phyloP scores from a whole-genome alignment of 108 stramenopile genomes.

The Cyclotella atomus region DNA sequence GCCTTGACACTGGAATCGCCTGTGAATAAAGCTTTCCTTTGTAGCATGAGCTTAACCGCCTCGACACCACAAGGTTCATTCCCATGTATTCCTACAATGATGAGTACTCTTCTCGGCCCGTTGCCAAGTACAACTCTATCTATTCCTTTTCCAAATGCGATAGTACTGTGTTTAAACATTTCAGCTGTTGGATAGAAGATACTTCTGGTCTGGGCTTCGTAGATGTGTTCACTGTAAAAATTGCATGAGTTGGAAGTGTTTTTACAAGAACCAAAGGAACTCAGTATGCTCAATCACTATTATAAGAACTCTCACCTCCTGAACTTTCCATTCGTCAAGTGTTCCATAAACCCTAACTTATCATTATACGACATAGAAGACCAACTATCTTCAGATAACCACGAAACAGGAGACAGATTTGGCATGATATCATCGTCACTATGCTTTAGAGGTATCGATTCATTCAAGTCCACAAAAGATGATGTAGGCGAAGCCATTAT shows the following conservation, averaged over 20 bases:
- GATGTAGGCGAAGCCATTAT: too few species aligned
- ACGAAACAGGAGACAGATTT: slow-evolving; percentile 33
- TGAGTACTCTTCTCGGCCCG: slow-evolving; percentile 32
- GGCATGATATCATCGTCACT: slow-evolving; percentile 23
- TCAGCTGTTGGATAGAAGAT: slow-evolving; percentile 18
- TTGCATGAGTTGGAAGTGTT: neutral
- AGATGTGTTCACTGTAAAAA: slow-evolving; percentile 17
- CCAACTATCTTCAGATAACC: slow-evolving; percentile 35
- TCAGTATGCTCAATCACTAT: neutral
- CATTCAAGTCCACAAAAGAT: neutral
- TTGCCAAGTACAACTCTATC: slow-evolving; percentile 41
- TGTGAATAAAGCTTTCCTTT: slow-evolving; percentile 24
- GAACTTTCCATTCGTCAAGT: slow-evolving; percentile 13
- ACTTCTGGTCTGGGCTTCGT: neutral
- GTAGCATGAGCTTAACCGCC: slow-evolving; percentile 30
- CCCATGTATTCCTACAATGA: slow-evolving; percentile 45
- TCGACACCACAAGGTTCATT: slow-evolving; percentile 45
- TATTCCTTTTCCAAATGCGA: slow-evolving; percentile 39
- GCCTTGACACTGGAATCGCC: slow-evolving; percentile 19
- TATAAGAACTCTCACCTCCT: slow-evolving; percentile 1
- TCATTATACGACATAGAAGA: slow-evolving; percentile 34
- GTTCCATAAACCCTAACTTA: slow-evolving; percentile 28
- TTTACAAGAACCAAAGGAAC: neutral
- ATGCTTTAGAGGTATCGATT: neutral
- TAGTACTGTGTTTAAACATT: slow-evolving; percentile 2